Conservation (phyloP, 2,329 filamentous ascomycete species). For the Colletotrichum sp. region DNA sequence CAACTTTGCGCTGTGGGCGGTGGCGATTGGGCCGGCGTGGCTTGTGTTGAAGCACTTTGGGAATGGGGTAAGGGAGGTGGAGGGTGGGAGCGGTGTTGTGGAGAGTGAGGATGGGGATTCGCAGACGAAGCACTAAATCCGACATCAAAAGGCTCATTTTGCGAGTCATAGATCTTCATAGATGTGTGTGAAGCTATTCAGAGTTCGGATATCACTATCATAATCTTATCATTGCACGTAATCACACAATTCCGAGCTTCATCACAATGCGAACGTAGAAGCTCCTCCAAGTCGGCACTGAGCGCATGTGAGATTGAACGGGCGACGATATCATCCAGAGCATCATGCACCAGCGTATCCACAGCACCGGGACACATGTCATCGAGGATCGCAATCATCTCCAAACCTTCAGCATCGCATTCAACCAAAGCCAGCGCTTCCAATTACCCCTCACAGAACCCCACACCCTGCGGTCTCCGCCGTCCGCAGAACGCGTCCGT, state of each 20-base stretch:
- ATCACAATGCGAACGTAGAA: fast-evolving
- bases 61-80: not conserved
- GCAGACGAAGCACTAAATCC: constrained; percentile 1
- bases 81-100: not conserved
- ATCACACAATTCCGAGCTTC: not conserved
- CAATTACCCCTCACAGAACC: not conserved
- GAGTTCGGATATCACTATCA: fast-evolving
- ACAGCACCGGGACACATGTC: not conserved
- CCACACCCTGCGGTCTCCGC: not conserved
- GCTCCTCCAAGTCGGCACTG: fast-evolving
- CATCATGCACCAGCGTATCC: not conserved
- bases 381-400: not conserved
- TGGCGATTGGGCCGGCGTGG: constrained; percentile 71
- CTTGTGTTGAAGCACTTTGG: constrained; percentile 65
- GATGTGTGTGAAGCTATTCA: not conserved
- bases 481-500: not conserved
- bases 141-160: not conserved
- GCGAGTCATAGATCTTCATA: not conserved
- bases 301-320: fast-evolving
- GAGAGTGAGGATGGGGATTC: constrained; percentile 21
- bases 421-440: not conserved
- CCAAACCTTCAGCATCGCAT: not conserved
- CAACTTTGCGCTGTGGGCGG: constrained; percentile 72
- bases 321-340: not conserved
- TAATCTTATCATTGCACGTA: not conserved